Evolutionary conservation across 2,329 filamentous ascomycete species (phyloP).

Genomic region (Hymenoscyphus fraxineus): DNA sequence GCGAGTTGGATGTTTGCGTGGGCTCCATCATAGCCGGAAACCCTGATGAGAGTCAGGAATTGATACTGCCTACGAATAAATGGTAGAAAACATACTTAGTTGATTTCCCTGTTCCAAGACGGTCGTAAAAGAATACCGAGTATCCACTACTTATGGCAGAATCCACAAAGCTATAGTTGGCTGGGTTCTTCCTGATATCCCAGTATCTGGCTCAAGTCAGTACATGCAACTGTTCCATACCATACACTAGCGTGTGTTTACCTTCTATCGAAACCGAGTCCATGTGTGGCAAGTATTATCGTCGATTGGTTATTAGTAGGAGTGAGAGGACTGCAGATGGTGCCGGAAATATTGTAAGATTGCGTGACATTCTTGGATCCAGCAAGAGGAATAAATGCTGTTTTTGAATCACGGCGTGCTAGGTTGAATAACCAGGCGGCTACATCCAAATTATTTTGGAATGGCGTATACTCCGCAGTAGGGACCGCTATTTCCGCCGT

Average conservation of each 20-base stretch:
- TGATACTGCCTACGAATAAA: background rate
- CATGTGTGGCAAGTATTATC: constrained; percentile 33
- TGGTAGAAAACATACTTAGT: constrained; percentile 21
- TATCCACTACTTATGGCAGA: constrained; percentile 33
- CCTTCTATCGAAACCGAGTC: constrained; percentile 30
- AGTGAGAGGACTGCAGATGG: constrained; percentile 1
- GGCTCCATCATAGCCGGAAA: constrained; percentile 28
- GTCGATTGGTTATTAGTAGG: constrained; percentile 23
- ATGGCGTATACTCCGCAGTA: constrained; percentile 4
- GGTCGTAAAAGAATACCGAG: constrained; percentile 37
- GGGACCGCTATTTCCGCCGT: background rate
- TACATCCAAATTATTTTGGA: constrained; percentile 12
- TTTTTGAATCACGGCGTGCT: background rate
- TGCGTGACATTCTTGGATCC: constrained; percentile 2
- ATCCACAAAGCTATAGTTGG: constrained; percentile 37
- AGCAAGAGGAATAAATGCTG: constrained; percentile 9
- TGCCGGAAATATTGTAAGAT: constrained; percentile 6
- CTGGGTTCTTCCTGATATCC: constrained; percentile 29
- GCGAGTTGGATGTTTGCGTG: constrained; percentile 30
- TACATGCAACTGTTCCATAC: background rate
- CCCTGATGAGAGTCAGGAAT: constrained; percentile 13
- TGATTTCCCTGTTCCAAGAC: constrained; percentile 36
- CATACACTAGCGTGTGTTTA: constrained; percentile 27
- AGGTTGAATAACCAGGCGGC: constrained; percentile 10
- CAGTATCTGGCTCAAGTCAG: constrained; percentile 30